Base-by-base conservation (phyloP, 202 grass and related monocot species). In the Setaria viridis region DNA sequence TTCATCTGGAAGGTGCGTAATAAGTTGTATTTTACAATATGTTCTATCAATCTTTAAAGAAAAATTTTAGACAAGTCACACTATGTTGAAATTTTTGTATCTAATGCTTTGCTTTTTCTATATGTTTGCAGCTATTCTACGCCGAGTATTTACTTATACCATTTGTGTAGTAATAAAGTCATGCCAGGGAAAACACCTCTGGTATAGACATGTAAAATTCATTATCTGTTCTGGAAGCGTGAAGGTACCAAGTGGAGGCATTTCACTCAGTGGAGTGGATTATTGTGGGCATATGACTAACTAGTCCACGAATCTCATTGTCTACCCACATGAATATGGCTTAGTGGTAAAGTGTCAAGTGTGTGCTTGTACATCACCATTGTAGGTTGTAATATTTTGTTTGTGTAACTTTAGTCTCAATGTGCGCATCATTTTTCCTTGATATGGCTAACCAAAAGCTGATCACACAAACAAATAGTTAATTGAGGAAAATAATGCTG, bases 1-100 rank as follows among this genome's bases (percentile, higher is more conserved):
- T 98, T 98, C 79, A 98, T 98, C 85, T 98, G 95, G 95, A 98
- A 97, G 95, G 95, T 85, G 78, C 8, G 19, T 35, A 43, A 65
- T 45, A 43, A 65, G 46, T 37, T 78, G 5, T 37, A n/a, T 56
- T 7, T 42, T 77, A 4, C 35, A 67, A 41, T 41, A 41, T 76
- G 16, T 58, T 84, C 9, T 81, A 2, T 46, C 0, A 45, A 5
- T 1, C 47, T 43, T 42, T 41, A 16, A 37, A 21, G 15, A 66
- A 49, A 6, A 20, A 3, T 67, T 62, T 9, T 58, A 41, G 11
- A 19, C 2, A 43, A 67, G 54, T 70, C 30, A 62, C 0, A 62
- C 21, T 47, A 21, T 45, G 1, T 42, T 21, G 0, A 59, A 33
- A 15, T 59, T 21, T 3, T 32, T 13, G 33, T 72, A 30, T 54